Base-by-base conservation (phyloP, 2,329 filamentous ascomycete genomes). In the Aureobasidium sp. region DNA sequence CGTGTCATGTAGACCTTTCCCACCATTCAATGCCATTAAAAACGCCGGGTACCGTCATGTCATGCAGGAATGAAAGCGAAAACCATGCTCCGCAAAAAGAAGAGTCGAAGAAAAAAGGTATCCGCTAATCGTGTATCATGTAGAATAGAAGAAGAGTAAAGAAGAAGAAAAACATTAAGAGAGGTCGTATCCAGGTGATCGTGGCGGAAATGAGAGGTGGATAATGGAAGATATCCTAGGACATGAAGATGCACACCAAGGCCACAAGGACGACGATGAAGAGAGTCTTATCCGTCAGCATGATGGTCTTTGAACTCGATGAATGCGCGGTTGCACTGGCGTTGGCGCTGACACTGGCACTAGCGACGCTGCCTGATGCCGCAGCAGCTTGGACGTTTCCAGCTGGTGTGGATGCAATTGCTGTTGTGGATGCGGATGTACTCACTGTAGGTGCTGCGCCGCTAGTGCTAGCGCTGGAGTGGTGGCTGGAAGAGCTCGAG, bases 231-330 rank as follows among this genome's bases (percentile, higher is more conserved):
- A 39, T 52, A 52, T 57, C 41, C 55, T 59, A 59, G 55, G 43
- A 61, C 13, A 17, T 61, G 37, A 61, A 46, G 57, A 50, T 41
- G 8, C 43, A 43, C 46, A 43, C 57, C 32, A 61, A 4, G 7
- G 36, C 57, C 34, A 44, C 17, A 13, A 52, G 24, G 46, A 52
- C 36, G 8, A 29, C 37, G 27, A 29, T 20, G 46, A 61, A 34
- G 26, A 61, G 15, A n/a, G 57, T 43, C 47, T 50, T 52, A 44
- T 44, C 46, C 27, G 47, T 61, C 57, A 51, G 46, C 47, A 50
- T 50, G 26, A 34, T 34, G 43, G 43, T 39, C 56, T 60, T 51
- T 44, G 47, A 34, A 24, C 46, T 52, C 27, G 57, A n/a, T 9
- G 57, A 61, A 2, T 41, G 15, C 26, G 57, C 46, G 36, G n/a